Evolutionary conservation across 331 rosid genomes (phyloP), one percentile per base, ranked within the genome.

Genomic region (Quercus tomentella): DNA sequence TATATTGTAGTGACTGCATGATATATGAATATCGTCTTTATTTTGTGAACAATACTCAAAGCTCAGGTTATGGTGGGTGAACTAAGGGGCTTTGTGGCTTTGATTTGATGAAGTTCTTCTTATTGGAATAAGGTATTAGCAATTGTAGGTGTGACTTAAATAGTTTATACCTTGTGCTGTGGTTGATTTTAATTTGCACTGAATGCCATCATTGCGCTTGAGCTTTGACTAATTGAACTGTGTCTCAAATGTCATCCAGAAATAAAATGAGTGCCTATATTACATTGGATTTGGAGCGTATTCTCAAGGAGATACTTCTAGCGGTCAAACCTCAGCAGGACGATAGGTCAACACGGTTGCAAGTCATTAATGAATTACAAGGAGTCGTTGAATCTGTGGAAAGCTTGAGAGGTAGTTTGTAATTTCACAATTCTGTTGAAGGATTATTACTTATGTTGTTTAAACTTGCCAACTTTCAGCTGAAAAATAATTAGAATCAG

Each of bases 391-490:
- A 76, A 76, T 83, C 97, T 22, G 41, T 91, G 60, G 91, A 89
- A 68, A 84, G 74, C 75, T 83, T 95, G 63, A 89, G 98, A 91
- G 98, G 99, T 95, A 76, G 83, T 51, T 70, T 77, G 33, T 54
- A 74, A 11, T 80, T 85, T 80, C 54, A 43, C 76, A 56, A 22
- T 76, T 77, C 56, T 82, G 23, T 21, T 70, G 17, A 23, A n/a
- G 31, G 2, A 33, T 31, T 60, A 17, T 63, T 7, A 2, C 21
- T 6, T 6, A 60, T 45, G 51, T 18, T 43, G 43, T 10, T 23
- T 12, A 49, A 49, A 62, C 51, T 62, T 45, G 61, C 16, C 28
- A 45, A 61, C 65, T 22, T 41, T 4, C 10, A 45, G 5, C 49
- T 22, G 37, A 73, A 5, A 28, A 73, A 21, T 65, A 65, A 45